Evolutionary conservation across 2,329 filamentous ascomycete species (phyloP), one percentile per base, ranked within the genome.

Genomic region (Aspergillus pseudoglaucus): DNA sequence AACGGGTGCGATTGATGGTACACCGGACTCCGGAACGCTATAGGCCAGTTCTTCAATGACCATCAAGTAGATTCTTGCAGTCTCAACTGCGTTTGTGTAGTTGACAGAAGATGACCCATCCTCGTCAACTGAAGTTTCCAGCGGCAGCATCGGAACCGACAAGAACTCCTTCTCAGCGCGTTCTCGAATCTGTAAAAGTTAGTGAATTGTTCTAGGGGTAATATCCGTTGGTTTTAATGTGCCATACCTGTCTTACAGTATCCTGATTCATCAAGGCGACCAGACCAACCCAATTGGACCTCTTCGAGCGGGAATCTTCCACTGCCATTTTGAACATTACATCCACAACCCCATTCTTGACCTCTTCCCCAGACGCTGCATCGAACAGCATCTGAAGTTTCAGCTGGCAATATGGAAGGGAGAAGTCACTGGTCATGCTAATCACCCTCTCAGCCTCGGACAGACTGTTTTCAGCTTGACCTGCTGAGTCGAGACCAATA

Each of bases 301-400:
- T 62, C 3, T 60, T 63, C 4, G 61, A 55, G 39, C 60, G 63
- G 32, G 65, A 59, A 55, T 68, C 64, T 37, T 56, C 58, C 41
- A 70, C 63, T 15, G 67, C 65, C 20, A 64, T 63, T 46, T 66
- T 67, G 52, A 71, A 71, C 59, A 71, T 64, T 20, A 66, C 57
- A 48, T 72, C 66, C 33, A 70, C 60, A 22, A 73, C 62, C 20
- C 51, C 58, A 33, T 58, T 62, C 44, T 55, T 62, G 15, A 62
- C 58, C 6, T 61, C 55, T 6, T 56, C 52, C 15, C 56, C 54
- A 7, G 61, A 50, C 18, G 62, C 62, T 17, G 57, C 59, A 30
- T 62, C 61, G 51, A 72, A 69, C 14, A 70, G 53, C n/a, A 68
- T 53, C 46, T 70, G 67, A 9, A 73, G 57, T 48, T 72, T 71